A percentile compares a stretch with the other conserved stretches of the same genome.
These are phyloP conservation scores for Tolypocladium amazonense DNA, from an alignment of 2,329 filamentous ascomycete genomes.

Conservation along the genomic window DNA sequence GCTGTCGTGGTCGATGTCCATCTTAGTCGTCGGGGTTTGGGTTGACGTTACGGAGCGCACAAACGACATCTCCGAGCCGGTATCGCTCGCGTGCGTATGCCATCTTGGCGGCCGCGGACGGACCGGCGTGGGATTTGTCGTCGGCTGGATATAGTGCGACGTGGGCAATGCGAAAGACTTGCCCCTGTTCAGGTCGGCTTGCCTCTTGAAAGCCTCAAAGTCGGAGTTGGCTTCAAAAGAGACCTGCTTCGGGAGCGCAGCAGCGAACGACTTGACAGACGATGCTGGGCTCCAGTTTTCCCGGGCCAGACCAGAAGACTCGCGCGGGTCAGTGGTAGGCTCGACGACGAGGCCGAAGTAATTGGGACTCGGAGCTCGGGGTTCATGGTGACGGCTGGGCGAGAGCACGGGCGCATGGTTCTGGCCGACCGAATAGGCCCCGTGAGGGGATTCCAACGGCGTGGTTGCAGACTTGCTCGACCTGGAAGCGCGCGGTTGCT, in stretches of 20 bases:
- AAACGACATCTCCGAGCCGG: conserved; percentile 23
- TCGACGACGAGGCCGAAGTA: conserved; percentile 76
- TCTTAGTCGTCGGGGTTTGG: conserved; percentile 15
- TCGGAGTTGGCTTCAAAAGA: conserved; percentile 68
- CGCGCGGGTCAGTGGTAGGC: conserved; percentile 46
- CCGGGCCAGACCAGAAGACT: conserved; percentile 51
- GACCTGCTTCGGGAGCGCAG: conserved; percentile 57
- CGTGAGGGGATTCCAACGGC: conserved; percentile 40
- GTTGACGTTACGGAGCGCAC: conserved; percentile 10
- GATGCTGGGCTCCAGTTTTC: conserved; percentile 67
- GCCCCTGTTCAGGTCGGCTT: conserved; percentile 54
- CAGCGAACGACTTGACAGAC: conserved; percentile 59
- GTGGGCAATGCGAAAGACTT: conserved; percentile 34
- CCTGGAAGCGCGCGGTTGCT: conserved; percentile 27
- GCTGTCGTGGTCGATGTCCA: conserved; percentile 35
- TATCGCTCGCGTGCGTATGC: conserved; percentile 37
- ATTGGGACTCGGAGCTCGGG: conserved; percentile 58
- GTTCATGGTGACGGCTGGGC: conserved; percentile 24
- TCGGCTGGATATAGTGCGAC: conserved; percentile 31
- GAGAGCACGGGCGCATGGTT: conserved; percentile 40
- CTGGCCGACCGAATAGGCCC: conserved; percentile 44
- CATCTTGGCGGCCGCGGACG: conserved; percentile 35
- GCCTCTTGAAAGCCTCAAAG: conserved; percentile 69
- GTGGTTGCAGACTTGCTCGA: conserved; percentile 37
- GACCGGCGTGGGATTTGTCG: conserved; percentile 15